Base-by-base conservation (phyloP, 2,329 filamentous ascomycete genomes). In the Samsoniella hepiali region DNA sequence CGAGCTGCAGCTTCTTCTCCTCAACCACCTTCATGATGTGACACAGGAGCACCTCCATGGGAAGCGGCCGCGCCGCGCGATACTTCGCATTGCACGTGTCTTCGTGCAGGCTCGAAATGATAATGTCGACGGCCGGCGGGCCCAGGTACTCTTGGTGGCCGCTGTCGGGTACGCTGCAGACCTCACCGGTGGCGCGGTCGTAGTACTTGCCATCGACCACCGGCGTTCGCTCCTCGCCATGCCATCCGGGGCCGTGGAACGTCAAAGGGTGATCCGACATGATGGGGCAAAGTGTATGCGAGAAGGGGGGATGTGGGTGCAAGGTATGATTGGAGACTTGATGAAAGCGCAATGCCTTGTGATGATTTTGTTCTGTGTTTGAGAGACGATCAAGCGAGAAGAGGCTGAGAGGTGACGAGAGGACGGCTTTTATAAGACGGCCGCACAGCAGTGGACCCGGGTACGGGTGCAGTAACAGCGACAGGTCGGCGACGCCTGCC, bases 131-230 rank as follows among this genome's bases (percentile, higher is more conserved):
- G 1, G 58, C 56, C 7, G 66, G 66, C 8, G 65, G 57, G 22
- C 66, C 66, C 15, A 17, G 9, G 50, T 66, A 65, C 54, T 53
- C 45, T 22, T 36, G 29, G 32, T 47, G 13, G 32, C 22, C 13
- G 59, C 59, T 22, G 8, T 53, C 50, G 31, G 17, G 3, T 53
- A 32, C 32, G 42, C 10, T 32, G 3, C 63, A 49, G 13, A 68
- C 27, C 59, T 67, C 64, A 13, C 66, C 65, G 3, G 66, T 65
- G n/a, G 42, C 38, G 9, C 53, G 63, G 50, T 68, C 66, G 17
- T 63, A 40, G 49, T 64, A 65, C 49, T 67, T 67, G 45, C 59
- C 62, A n/a, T 68, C 65, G 9, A 68, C 64, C 17, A 68, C 54
- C 0, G 65, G 62, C 11, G 61, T 63, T 40, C 50, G 22, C 9